Evolutionary conservation across 1,284 basidiomycete species (phyloP), one percentile per base, ranked within the genome.

Genomic region (Cerrena zonata): DNA sequence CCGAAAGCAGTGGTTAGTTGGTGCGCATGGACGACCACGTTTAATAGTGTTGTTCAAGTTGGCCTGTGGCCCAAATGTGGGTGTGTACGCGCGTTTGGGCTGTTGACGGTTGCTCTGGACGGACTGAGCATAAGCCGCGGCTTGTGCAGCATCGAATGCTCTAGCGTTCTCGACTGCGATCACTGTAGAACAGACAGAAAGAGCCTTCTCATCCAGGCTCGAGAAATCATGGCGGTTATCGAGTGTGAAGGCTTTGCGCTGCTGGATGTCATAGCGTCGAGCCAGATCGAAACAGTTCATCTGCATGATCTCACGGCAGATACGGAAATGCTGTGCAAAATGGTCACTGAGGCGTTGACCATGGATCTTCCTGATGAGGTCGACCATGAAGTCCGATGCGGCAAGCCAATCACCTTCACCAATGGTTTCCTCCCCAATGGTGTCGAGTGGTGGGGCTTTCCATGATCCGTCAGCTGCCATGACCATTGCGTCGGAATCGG

Each of bases 261-360:
- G 63, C 44, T 57, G 54, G 26, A 66, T 63, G 48, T 67, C 61
- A 37, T 68, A 68, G 18, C 53, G 53, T n/a, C 62, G 47, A 0
- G 65, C 65, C 5, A 64, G 38, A 0, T 48, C 30, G 61, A 58
- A 65, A 13, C 38, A 49, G 41, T 49, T 21, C 2, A 23, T 5
- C 5, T 22, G 21, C 4, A 7, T 18, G 43, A 43, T 15, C 13
- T 4, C 19, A 21, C 13, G 2, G 13, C 41, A 37, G 27, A 43
- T 49, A 18, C 3, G 13, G 48, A 43, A 25, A 27, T 49, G 48
- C 48, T 18, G 11, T 5, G 13, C 25, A 12, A 41, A n/a, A 10
- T n/a, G n/a, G n/a, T 36, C n/a, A 36, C 11, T n/a, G 10, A 10
- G 10, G 34, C n/a, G 11, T 11, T 36, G 11, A n/a, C 34, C 34